phyloP scores from a whole-genome alignment of 2,329 filamentous ascomycete genomes.

The Fusarium ambrosium region DNA sequence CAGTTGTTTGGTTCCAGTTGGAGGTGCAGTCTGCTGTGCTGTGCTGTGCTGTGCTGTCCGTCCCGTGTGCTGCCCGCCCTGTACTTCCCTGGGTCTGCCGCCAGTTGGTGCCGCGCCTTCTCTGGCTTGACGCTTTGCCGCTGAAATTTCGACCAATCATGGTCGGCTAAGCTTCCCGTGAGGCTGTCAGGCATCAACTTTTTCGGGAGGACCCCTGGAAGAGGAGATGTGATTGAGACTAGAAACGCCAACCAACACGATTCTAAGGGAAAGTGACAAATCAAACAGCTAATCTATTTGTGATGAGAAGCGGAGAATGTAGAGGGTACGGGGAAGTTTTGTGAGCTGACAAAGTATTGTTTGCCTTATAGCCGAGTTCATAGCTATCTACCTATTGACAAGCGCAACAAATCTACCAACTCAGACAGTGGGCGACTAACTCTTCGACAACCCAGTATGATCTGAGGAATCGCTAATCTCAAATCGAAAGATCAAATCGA shows the following conservation, averaged over 20 bases:
- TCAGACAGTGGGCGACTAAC: neutral
- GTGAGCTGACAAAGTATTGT: neutral
- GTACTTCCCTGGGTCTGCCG: constrained; percentile 35
- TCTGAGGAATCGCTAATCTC: neutral
- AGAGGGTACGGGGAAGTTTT: neutral
- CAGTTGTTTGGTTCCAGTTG: constrained; percentile 29
- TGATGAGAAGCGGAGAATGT: neutral
- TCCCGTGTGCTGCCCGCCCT: constrained; percentile 30
- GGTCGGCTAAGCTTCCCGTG: constrained; percentile 18
- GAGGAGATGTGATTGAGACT: neutral
- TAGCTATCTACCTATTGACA: neutral
- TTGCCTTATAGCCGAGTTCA: neutral
- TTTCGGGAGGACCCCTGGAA: constrained; percentile 27
- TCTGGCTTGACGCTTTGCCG: constrained; percentile 38
- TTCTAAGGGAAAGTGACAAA: constrained; percentile 2
- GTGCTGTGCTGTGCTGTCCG: constrained; percentile 12
- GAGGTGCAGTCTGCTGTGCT: constrained; percentile 36
- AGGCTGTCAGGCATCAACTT: constrained; percentile 50
- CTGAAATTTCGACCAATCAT: constrained; percentile 49
- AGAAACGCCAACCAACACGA: neutral
- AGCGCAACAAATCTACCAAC: neutral
- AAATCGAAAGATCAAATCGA: constrained; percentile 1
- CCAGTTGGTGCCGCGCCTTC: constrained; percentile 34
- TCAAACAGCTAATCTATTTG: neutral
- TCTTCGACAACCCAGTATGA: neutral